Percentiles rank a stretch among this genome's conserved stretches.
Evolutionary conservation across 495 filamentous ascomycete genomes (phyloP).

Genomic region (Penicillium angulare): DNA sequence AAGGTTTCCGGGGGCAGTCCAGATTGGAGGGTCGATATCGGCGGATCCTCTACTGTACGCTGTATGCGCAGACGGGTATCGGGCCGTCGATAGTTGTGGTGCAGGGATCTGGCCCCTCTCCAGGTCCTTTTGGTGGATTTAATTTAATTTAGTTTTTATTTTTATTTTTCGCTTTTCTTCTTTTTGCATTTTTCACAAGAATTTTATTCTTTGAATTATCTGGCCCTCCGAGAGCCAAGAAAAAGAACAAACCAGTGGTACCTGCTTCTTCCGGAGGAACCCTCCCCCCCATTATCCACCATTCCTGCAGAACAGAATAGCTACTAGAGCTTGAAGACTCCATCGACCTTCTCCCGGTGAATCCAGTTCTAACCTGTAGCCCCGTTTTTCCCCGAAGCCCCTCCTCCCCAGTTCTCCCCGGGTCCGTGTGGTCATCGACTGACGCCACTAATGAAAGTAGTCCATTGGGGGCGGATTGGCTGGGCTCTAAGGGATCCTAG

Average conservation of each 20-base stretch:
- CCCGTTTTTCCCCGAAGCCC: constrained; percentile 18
- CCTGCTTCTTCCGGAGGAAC: background rate
- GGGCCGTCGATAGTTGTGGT: constrained; percentile 35
- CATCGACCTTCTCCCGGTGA: too few relatives aligned
- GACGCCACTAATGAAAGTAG: constrained; percentile 7
- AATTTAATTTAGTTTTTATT: too few relatives aligned
- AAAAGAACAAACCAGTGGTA: background rate
- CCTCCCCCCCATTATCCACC: too few relatives aligned
- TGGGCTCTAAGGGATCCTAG: background rate
- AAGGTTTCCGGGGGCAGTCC: too few relatives aligned
- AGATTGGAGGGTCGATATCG: background rate
- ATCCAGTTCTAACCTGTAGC: too few relatives aligned
- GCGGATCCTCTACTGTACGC: constrained; percentile 23
- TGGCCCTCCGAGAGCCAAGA: too few relatives aligned
- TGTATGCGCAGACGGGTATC: constrained; percentile 33
- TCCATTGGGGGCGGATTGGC: constrained; percentile 5
- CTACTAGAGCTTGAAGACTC: too few relatives aligned
- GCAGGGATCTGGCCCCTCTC: constrained; percentile 23
- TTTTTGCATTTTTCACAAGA: too few relatives aligned
- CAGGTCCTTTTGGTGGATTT: too few relatives aligned
- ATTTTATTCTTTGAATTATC: too few relatives aligned
- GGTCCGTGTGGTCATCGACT: background rate
- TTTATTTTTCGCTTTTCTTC: too few relatives aligned
- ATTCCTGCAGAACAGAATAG: too few relatives aligned
- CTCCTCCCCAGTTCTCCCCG: background rate